Evolutionary conservation across 345 rosid genomes (phyloP), one percentile per base, ranked within the genome.

Genomic region (Euphorbia tirucalli): DNA sequence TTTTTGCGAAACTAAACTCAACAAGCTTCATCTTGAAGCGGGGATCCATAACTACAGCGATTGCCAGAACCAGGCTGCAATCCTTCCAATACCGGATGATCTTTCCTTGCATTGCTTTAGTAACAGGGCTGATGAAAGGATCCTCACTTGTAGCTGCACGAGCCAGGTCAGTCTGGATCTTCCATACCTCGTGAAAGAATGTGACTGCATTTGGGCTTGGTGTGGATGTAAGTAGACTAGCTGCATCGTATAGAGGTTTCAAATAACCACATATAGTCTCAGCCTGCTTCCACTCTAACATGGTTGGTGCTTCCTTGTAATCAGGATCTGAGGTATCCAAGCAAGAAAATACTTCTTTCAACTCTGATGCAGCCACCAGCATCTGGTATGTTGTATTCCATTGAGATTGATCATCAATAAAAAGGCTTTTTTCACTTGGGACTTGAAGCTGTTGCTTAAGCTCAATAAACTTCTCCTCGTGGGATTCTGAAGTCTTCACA

Each of bases 41-140:
- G n/a, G 98, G 98, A 83, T 94, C 98, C 98, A 94, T 89, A 71
- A 89, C 90, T 7, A 92, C 94, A 5, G 96, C 96, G 69, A 85
- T 68, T 7, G 97, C 96, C 85, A 94, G 76, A 73, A 87, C 89
- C 80, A 90, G 80, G 88, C 96, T 86, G 84, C 92, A 88, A 66
- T 89, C 95, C 74, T 83, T 86, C 95, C 91, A 89, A 82, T 92
- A 92, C 69, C 80, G 81, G 69, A 78, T 84, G n/a, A 90, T 80
- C 80, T 83, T 89, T 61, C 85, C 96, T 30, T 80, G 87, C 90
- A 94, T 82, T 65, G 75, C 74, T 76, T 81, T 86, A 35, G 90
- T 80, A 43, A 92, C 70, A 54, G 73, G 74, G 48, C 80, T 75
- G 28, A 82, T 66, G 58, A 80, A 86, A 24, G 95, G 85, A 79